These are phyloP conservation scores for Cytospora piceae DNA, from an alignment of 2,329 filamentous ascomycete genomes.

Conservation along the genomic window DNA sequence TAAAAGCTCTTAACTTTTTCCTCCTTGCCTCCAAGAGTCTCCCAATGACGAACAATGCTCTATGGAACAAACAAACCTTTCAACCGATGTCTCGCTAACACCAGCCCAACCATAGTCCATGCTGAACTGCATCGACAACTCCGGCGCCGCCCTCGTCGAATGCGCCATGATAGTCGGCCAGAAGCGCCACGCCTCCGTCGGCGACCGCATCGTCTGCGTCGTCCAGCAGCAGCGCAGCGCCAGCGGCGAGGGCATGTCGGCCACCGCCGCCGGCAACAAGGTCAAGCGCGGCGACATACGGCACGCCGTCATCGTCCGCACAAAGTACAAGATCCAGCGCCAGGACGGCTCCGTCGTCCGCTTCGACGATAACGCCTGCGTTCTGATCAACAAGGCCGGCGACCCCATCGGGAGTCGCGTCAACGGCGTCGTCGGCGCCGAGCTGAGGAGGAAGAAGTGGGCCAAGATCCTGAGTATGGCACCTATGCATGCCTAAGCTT, in stretches of 20 bases:
- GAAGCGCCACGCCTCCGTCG: conserved; percentile 85
- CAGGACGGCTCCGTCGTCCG: conserved; percentile 87
- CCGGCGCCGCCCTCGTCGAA: conserved; percentile 94
- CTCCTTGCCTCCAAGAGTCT: no score
- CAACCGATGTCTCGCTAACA: not conserved
- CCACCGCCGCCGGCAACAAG: conserved; percentile 79
- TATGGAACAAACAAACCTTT: not conserved
- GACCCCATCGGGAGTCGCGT: conserved; percentile 93
- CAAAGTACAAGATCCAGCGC: conserved; percentile 82
- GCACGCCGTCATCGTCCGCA: conserved; percentile 93
- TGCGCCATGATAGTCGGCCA: conserved; percentile 92
- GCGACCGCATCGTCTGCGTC: conserved; percentile 95
- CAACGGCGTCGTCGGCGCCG: conserved; percentile 87
- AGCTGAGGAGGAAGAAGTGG: conserved; percentile 92
- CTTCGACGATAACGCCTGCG: conserved; percentile 98
- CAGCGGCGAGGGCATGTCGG: conserved; percentile 71
- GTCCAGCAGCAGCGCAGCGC: conserved; percentile 94
- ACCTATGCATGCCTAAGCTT: conserved; percentile 62
- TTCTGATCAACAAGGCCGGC: conserved; percentile 94
- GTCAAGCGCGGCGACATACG: conserved; percentile 95
- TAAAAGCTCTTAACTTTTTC: not conserved
- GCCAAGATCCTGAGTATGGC: conserved; percentile 97
- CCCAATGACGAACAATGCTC: not conserved
- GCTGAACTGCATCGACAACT: conserved; percentile 99
- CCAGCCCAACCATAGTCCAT: conserved; percentile 66